A percentile compares a stretch with the other conserved stretches of the same genome.
These are phyloP conservation scores for Cyphellophora attinorum DNA, from an alignment of 2,329 filamentous ascomycete species.

Conservation along the genomic window DNA sequence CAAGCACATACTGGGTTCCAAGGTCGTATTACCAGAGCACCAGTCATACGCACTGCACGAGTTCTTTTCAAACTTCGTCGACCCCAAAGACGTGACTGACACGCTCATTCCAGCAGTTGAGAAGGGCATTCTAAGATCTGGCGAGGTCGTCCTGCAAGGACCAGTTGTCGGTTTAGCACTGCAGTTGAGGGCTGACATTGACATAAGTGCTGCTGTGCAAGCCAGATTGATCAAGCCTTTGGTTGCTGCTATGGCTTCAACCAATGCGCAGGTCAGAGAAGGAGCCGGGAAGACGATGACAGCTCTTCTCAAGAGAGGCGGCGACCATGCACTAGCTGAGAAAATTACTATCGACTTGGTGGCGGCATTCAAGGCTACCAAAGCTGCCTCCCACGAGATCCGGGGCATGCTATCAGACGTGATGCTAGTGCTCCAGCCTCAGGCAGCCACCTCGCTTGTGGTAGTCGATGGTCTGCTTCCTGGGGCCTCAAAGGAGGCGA, in stretches of 20 bases:
- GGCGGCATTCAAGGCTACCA: slow-evolving; percentile 69
- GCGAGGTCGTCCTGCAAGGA: slow-evolving; percentile 77
- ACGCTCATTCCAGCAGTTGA: slow-evolving; percentile 75
- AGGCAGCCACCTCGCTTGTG: slow-evolving; percentile 53
- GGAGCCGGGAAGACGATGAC: slow-evolving; percentile 69
- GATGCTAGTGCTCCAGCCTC: slow-evolving; percentile 55
- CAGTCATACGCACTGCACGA: slow-evolving; percentile 65
- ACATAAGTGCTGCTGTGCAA: slow-evolving; percentile 66
- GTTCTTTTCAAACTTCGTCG: slow-evolving; percentile 71
- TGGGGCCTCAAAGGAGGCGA: slow-evolving; percentile 73
- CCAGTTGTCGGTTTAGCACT: slow-evolving; percentile 64
- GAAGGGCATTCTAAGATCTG: slow-evolving; percentile 78
- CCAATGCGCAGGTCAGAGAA: slow-evolving; percentile 65
- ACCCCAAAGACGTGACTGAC: slow-evolving; percentile 62
- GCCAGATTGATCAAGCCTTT: slow-evolving; percentile 74
- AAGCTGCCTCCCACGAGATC: slow-evolving; percentile 76
- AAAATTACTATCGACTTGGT: slow-evolving; percentile 71
- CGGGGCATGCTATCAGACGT: slow-evolving; percentile 75
- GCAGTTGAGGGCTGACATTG: slow-evolving; percentile 59
- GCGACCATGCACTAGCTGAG: slow-evolving; percentile 48
- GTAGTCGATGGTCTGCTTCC: slow-evolving; percentile 57
- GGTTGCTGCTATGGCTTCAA: slow-evolving; percentile 84
- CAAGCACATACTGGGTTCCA: slow-evolving; percentile 75
- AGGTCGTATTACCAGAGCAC: slow-evolving; percentile 59
- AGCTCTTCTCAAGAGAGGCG: slow-evolving; percentile 55